phyloP scores from a whole-genome alignment of 148 eudicot species.

The Nepenthes mirabilis region DNA sequence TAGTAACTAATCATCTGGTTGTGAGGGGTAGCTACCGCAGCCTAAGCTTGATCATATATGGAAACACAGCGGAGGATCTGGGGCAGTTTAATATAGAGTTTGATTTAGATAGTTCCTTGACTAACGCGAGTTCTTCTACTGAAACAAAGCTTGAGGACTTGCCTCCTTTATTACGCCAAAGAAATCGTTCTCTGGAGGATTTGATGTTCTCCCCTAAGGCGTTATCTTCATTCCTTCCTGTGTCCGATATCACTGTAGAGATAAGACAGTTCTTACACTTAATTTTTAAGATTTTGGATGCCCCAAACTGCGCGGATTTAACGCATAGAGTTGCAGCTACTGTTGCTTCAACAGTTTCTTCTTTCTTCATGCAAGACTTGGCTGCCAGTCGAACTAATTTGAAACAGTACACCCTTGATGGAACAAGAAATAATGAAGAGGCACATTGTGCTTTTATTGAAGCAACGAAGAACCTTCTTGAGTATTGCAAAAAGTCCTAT shows the following conservation, averaged over 20 bases:
- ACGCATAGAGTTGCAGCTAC: constrained; percentile 31
- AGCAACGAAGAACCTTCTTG: constrained; percentile 44
- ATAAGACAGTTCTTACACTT: constrained; percentile 51
- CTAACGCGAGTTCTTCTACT: constrained; percentile 49
- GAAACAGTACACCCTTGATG: constrained; percentile 25
- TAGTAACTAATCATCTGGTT: constrained; percentile 91
- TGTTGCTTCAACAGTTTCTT: constrained; percentile 49
- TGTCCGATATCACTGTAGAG: constrained; percentile 50
- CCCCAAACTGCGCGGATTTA: constrained; percentile 26
- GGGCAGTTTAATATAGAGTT: constrained; percentile 95
- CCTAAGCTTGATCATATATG: constrained; percentile 89
- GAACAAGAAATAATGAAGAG: constrained; percentile 19
- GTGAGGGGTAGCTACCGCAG: constrained; percentile 98
- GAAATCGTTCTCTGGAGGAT: constrained; percentile 41
- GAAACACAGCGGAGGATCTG: constrained; percentile 93
- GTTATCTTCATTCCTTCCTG: constrained; percentile 32
- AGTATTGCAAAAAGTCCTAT: constrained; percentile 26
- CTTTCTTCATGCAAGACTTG: constrained; percentile 38
- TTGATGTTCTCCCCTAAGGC: constrained; percentile 44
- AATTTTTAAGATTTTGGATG: constrained; percentile 44
- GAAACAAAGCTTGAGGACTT: constrained; percentile 89
- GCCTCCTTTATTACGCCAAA: constrained; percentile 58
- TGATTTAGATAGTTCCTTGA: constrained; percentile 81
- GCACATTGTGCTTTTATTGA: constrained; percentile 34
- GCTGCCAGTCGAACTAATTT: constrained; percentile 22